phyloP scores from a whole-genome alignment of 805 yeast genomes.

The Candida methanosorbosa region DNA sequence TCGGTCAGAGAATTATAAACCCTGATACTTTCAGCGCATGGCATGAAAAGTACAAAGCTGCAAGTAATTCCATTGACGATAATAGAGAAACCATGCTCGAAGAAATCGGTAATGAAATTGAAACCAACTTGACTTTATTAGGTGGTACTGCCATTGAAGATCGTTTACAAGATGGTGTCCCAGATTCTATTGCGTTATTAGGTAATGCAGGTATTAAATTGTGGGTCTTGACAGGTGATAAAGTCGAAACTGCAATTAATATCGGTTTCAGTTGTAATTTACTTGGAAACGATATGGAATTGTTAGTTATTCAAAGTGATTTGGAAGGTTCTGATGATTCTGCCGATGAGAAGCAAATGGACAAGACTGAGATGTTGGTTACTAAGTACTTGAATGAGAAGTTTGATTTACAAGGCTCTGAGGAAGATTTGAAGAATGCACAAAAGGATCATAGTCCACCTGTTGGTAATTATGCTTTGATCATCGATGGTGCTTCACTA shows the following conservation, averaged over 20 bases:
- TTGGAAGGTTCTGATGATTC: conserved; percentile 25
- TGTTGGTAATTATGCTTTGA: conserved; percentile 43
- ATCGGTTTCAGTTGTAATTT: conserved; percentile 76
- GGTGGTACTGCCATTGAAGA: conserved; percentile 86
- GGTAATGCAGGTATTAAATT: conserved; percentile 69
- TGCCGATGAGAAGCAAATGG: conserved; percentile 8
- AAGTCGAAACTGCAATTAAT: conserved; percentile 76
- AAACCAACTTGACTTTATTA: conserved; percentile 42
- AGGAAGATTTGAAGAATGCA: conserved; percentile 39
- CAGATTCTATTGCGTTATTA: conserved; percentile 58
- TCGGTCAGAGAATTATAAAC: conserved; percentile 59
- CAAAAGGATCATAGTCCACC: conserved; percentile 60
- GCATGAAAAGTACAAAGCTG: conserved; percentile 54
- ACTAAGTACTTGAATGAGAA: conserved; percentile 38
- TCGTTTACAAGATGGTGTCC: conserved; percentile 70
- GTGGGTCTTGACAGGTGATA: conserved; percentile 81
- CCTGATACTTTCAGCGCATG: conserved; percentile 58
- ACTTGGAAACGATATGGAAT: conserved; percentile 57
- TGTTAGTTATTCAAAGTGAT: conserved; percentile 58
- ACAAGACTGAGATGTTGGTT: conserved; percentile 26
- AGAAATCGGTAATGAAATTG: conserved; percentile 48
- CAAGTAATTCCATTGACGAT: conserved; percentile 51
- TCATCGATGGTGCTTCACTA: conserved; percentile 67
- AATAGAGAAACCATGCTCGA: conserved; percentile 53
- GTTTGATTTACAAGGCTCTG: conserved; percentile 36